phyloP scores from a whole-genome alignment of 805 yeast genomes.

The Isabelozyma heimii region DNA sequence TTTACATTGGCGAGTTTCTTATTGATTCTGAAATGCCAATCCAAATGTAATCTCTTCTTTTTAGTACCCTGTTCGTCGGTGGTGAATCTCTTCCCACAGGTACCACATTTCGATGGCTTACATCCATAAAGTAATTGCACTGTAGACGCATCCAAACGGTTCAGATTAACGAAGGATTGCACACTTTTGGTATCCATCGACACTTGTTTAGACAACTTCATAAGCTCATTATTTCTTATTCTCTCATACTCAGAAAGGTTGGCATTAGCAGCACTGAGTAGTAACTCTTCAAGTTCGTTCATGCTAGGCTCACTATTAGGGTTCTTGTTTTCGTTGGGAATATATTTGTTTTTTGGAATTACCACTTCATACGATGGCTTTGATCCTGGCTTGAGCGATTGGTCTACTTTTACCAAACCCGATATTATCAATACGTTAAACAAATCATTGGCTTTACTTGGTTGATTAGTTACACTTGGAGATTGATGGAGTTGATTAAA shows the following conservation, averaged over 20 bases:
- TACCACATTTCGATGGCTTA: slow-evolving; percentile 78
- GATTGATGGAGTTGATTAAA: slow-evolving; percentile 2
- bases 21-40: slow-evolving; percentile 95
- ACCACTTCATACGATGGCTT: slow-evolving; percentile 29
- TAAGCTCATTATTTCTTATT: slow-evolving; percentile 28
- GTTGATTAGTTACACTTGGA: neutral
- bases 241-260: slow-evolving; percentile 29
- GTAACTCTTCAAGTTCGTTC: slow-evolving; percentile 2
- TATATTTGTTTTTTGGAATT: slow-evolving; percentile 30
- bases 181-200: slow-evolving; percentile 8
- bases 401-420: slow-evolving; percentile 40
- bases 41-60: slow-evolving; percentile 67
- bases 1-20: slow-evolving; percentile 50
- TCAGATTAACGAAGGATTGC: slow-evolving; percentile 38
- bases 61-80: slow-evolving; percentile 54
- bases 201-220: slow-evolving; percentile 19
- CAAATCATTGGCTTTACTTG: slow-evolving; percentile 22
- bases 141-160: slow-evolving; percentile 25
- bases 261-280: neutral
- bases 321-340: slow-evolving; percentile 6
- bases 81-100: slow-evolving; percentile 85
- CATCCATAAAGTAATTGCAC: slow-evolving; percentile 49
- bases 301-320: slow-evolving; percentile 1
- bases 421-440: slow-evolving; percentile 32
- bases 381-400: slow-evolving; percentile 38